Conservation (phyloP, 495 filamentous ascomycete species). For the Rostrohypoxylon terebratum region DNA sequence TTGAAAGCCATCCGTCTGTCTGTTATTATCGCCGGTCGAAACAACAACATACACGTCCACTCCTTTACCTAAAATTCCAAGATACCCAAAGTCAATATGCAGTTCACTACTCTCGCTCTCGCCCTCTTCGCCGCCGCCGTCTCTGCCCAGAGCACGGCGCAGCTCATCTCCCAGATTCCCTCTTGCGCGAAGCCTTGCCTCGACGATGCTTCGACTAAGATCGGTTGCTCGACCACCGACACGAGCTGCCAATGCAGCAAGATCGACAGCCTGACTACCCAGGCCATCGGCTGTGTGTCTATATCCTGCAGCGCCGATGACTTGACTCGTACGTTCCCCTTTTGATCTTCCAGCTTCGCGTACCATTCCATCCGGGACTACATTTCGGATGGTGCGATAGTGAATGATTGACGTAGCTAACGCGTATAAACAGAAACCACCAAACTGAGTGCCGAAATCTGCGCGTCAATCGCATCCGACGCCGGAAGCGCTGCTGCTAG, state of each 20-base stretch:
- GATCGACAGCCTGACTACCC: conserved; percentile 24
- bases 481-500: conserved; percentile 17
- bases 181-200: conserved; percentile 47
- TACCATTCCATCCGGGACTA: background rate
- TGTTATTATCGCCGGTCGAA: conserved; percentile 39
- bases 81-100: conserved; percentile 34
- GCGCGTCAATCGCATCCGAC: conserved; percentile 20
- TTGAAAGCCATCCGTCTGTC: background rate
- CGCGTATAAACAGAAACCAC: conserved; percentile 33
- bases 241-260: conserved; percentile 47
- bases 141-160: conserved; percentile 29
- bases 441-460: conserved; percentile 30
- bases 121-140: conserved; percentile 38
- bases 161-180: conserved; percentile 45
- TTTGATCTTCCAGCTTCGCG: background rate
- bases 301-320: conserved; percentile 38
- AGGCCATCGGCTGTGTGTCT: conserved; percentile 37
- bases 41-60: conserved; percentile 12
- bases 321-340: conserved; percentile 41
- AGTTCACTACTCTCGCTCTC: conserved; percentile 39
- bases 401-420: conserved; percentile 2
- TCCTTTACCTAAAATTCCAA: conserved; percentile 11
- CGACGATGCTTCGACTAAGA: conserved; percentile 29
- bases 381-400: background rate
- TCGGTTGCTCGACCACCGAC: conserved; percentile 46